Percentiles rank a stretch among this genome's conserved stretches.
phyloP scores from a whole-genome alignment of 129 eudicot species.

The Saussurea involucrata region DNA sequence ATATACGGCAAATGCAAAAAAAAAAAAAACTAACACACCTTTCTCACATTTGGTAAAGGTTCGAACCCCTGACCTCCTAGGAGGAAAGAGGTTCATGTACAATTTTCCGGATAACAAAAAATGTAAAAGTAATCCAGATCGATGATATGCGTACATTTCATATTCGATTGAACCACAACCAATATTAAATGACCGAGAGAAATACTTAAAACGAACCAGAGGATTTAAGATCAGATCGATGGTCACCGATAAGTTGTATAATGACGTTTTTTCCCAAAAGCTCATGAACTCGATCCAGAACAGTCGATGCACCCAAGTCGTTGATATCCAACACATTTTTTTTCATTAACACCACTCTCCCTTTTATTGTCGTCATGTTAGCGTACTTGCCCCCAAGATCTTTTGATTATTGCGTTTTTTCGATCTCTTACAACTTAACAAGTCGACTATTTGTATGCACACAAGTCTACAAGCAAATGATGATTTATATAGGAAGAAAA shows the following conservation, averaged over 20 bases:
- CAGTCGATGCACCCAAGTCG: slow-evolving; percentile 24
- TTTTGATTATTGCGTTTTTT: background rate
- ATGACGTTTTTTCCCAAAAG: slow-evolving; percentile 41
- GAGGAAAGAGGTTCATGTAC: background rate
- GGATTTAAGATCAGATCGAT: slow-evolving; percentile 2
- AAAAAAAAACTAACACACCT: too few relatives aligned
- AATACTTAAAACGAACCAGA: background rate
- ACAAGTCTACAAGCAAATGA: background rate
- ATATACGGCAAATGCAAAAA: too few relatives aligned
- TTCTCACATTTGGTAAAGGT: too few relatives aligned
- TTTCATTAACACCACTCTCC: slow-evolving; percentile 41
- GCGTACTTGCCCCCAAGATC: background rate
- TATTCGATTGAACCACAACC: background rate
- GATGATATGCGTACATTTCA: background rate
- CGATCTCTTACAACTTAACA: too few relatives aligned
- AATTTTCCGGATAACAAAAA: background rate
- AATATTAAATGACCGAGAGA: background rate
- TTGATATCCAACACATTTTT: slow-evolving; percentile 40
- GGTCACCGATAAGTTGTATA: slow-evolving; percentile 45
- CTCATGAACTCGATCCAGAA: slow-evolving; percentile 44
- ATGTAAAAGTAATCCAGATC: background rate
- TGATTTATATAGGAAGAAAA: background rate
- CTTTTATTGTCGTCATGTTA: slow-evolving; percentile 29
- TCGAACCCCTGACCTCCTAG: too few relatives aligned
- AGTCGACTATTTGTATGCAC: background rate